Conservation (phyloP, 1,284 basidiomycete genomes). For the Leccinum ponderosum region DNA sequence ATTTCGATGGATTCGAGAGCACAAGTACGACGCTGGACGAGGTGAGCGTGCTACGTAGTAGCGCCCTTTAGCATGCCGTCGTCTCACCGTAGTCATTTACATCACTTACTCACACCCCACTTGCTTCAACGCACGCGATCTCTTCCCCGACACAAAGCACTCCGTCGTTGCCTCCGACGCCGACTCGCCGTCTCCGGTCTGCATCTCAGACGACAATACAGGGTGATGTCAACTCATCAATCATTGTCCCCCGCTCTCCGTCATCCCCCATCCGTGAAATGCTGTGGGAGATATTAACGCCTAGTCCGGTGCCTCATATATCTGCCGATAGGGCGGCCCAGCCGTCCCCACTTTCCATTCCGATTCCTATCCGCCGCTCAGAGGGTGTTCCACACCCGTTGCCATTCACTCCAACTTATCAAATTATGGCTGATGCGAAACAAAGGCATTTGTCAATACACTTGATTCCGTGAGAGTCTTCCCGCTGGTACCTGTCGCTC, state of each 20-base stretch:
- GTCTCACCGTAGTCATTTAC: conserved; percentile 39
- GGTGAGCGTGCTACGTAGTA: conserved; percentile 34
- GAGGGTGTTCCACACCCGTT: conserved; percentile 7
- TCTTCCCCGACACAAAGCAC: conserved; percentile 39
- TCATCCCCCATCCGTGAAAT: not conserved
- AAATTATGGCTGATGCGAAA: conserved; percentile 15
- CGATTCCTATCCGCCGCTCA: not conserved
- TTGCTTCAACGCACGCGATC: conserved; percentile 49
- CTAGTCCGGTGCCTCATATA: not conserved
- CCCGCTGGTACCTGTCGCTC: no score
- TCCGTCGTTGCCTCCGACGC: conserved; percentile 29
- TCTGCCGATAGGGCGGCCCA: not conserved
- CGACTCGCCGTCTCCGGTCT: conserved; percentile 16
- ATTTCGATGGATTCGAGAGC: conserved; percentile 21
- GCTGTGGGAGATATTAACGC: not conserved
- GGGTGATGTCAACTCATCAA: not conserved
- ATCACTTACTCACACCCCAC: conserved; percentile 43
- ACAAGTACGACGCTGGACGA: conserved; percentile 41
- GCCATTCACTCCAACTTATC: conserved; percentile 21
- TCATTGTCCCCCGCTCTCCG: not conserved
- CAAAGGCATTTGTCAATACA: no score
- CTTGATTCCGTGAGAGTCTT: no score
- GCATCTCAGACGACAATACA: conserved; percentile 21
- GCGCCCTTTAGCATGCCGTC: not conserved
- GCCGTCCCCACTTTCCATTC: conserved; percentile 16